These are phyloP conservation scores for Cucumis sativus DNA, from an alignment of 306 rosid genomes.

Conservation along the genomic window Cucumber_9930_V3 NC_026660.2:7452501-7453000, in stretches of 20 bases:
- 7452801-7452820: conserved; percentile 11
- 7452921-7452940: neutral
- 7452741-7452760: neutral
- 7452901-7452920: neutral
- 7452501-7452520: conserved; percentile 10
- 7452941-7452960: conserved; percentile 8
- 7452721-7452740: conserved; percentile 7
- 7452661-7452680: neutral
- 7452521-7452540: conserved; percentile 20
- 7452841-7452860: conserved; percentile 17
- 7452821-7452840: conserved; percentile 13
- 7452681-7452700: neutral
- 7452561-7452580: conserved; percentile 17
- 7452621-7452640: conserved; percentile 8
- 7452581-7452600: conserved; percentile 12
- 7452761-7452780: conserved; percentile 1
- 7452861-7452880: conserved; percentile 1
- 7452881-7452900: conserved; percentile 15
- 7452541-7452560: conserved; percentile 28
- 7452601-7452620: conserved; percentile 4
- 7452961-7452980: conserved; percentile 7
- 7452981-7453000: conserved; percentile 18
- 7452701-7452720: neutral
- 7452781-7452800: neutral
- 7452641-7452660: conserved; percentile 8